Percentiles rank a stretch among this genome's conserved stretches.
phyloP scores from a whole-genome alignment of 768 basidiomycete genomes.

The Boletus sensibilis region DNA sequence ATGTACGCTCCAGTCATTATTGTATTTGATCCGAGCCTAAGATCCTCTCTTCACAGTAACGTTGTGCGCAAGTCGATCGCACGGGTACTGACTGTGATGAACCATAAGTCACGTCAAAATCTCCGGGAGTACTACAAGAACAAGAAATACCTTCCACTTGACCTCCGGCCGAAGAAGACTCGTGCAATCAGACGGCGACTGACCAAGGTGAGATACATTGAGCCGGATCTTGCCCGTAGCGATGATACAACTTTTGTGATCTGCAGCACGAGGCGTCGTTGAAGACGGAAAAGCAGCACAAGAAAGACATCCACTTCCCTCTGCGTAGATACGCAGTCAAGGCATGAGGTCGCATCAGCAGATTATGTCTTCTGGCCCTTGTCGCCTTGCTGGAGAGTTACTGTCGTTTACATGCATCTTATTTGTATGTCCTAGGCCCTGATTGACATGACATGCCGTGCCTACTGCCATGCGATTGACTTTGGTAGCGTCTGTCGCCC shows the following conservation, averaged over 20 bases:
- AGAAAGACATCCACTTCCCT: constrained; percentile 95
- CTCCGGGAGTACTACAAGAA: constrained; percentile 97
- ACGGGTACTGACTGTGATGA: constrained; percentile 96
- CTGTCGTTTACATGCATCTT: constrained; percentile 31
- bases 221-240: neutral
- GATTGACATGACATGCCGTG: constrained; percentile 35
- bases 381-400: constrained; percentile 13
- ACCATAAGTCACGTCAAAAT: constrained; percentile 96
- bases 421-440: constrained; percentile 42
- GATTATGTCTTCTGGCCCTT: constrained; percentile 18
- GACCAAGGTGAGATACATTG: constrained; percentile 65
- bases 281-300: constrained; percentile 90
- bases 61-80: constrained; percentile 98
- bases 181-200: constrained; percentile 95
- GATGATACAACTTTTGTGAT: constrained; percentile 9
- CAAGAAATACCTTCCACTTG: constrained; percentile 95
- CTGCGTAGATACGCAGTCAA: constrained; percentile 93
- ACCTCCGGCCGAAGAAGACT: constrained; percentile 97
- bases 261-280: constrained; percentile 74
- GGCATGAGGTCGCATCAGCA: constrained; percentile 53
- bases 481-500: neutral
- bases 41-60: constrained; percentile 52
- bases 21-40: neutral
- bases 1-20: constrained; percentile 61
- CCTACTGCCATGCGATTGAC: constrained; percentile 17